These are phyloP conservation scores for Chrysochromulina parva DNA, from an alignment of 78 protist genomes.

Conservation along the genomic window DNA sequence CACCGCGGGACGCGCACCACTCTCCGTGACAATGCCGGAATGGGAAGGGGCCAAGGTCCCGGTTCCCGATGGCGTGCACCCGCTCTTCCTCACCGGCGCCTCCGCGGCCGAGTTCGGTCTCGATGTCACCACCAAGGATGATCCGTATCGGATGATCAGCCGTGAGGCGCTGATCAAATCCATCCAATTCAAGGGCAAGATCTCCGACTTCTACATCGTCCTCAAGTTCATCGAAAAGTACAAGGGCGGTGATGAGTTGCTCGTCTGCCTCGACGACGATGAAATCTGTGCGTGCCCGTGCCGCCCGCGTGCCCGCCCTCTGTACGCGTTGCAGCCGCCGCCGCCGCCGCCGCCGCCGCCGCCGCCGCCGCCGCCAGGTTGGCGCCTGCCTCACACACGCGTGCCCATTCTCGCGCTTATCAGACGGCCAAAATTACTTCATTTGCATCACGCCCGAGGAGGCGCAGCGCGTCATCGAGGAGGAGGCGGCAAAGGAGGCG, in stretches of 20 bases:
- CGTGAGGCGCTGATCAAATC: not conserved
- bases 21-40: not conserved
- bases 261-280: slow-evolving; percentile 34
- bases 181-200: slow-evolving; percentile 33
- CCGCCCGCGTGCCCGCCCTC: not conserved
- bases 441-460: not conserved
- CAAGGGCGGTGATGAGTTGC: not conserved
- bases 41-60: not conserved
- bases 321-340: too few relatives aligned
- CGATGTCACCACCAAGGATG: not conserved
- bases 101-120: not conserved
- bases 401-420: too few relatives aligned
- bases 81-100: slow-evolving; percentile 11
- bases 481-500: not conserved
- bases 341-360: too few relatives aligned
- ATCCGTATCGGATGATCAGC: not conserved
- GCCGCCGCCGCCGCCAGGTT: too few relatives aligned
- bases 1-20: too few relatives aligned
- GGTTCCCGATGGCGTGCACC: slow-evolving; percentile 11
- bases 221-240: not conserved
- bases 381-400: too few relatives aligned
- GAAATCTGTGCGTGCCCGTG: too few relatives aligned
- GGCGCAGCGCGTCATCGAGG: not conserved
- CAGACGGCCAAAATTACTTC: slow-evolving; percentile 35
- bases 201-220: slow-evolving; percentile 26